Evolutionary conservation across 1,284 basidiomycete genomes (phyloP).

Genomic region (Schizophyllum amplum): DNA sequence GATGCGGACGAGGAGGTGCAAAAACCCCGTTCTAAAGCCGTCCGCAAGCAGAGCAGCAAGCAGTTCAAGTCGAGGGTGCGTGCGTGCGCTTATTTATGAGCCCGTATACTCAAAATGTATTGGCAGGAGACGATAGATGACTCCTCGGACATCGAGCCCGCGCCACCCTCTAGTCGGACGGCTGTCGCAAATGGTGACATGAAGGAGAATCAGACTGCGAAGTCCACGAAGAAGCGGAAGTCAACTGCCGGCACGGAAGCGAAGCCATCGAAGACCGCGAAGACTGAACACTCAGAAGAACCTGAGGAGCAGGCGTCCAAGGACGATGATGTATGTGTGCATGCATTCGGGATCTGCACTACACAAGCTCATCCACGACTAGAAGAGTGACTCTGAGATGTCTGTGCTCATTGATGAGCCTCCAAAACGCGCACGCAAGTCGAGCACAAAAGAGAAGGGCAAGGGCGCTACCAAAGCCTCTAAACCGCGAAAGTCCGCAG

Average conservation of each 20-base stretch:
- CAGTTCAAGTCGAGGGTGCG: neutral
- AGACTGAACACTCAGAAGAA: neutral
- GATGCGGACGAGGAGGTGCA: constrained; percentile 8
- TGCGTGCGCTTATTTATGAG: neutral
- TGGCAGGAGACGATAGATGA: constrained; percentile 10
- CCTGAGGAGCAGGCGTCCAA: neutral
- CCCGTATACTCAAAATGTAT: neutral
- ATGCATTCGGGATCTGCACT: neutral
- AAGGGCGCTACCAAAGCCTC: constrained; percentile 11
- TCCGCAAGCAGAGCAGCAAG: neutral
- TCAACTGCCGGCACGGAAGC: neutral
- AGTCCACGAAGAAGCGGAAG: constrained; percentile 7
- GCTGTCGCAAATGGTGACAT: neutral
- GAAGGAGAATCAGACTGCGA: constrained; percentile 7
- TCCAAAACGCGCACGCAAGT: constrained; percentile 30
- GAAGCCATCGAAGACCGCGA: constrained; percentile 2
- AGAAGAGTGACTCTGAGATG: constrained; percentile 52
- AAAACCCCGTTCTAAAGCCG: constrained; percentile 5
- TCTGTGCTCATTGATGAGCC: constrained; percentile 54
- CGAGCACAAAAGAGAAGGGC: constrained; percentile 21
- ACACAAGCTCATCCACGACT: neutral
- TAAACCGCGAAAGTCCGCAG: constrained; percentile 19
- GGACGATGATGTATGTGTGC: neutral
- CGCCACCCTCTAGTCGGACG: constrained; percentile 1
- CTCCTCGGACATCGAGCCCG: constrained; percentile 14